Base-by-base conservation (phyloP, 441 rosid species). In the Macaranga tanarius region DNA sequence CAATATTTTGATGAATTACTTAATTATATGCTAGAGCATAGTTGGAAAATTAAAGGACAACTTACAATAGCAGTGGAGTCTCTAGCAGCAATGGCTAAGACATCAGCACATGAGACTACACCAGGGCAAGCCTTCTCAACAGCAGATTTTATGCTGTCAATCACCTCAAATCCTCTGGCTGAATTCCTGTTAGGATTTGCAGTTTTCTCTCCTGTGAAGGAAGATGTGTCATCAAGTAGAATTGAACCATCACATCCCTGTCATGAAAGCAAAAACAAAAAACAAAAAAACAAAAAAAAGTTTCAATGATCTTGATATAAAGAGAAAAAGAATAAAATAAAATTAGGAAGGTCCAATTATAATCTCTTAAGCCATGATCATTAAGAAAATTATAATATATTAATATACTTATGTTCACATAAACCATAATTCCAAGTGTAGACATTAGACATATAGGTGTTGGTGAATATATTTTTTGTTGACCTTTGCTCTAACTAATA, bases 211-310 rank as follows among this genome's bases (percentile, higher is more conserved):
- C 99, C 97, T 1, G 88, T 88, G 85, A 94, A 92, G 60, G 86
- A 75, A 22, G 97, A 83, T 0, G 96, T 89, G 81, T 89, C 99
- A 69, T 95, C 99, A 0, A 95, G 86, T 67, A 95, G 85, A 77
- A 95, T 7, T 22, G 99, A 95, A 40, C 97, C 99, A 48, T 92
- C 99, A 20, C 99, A 95, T 73, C 99, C 97, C 97, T 94, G 63
- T 25, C 66, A 67, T 42, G 4, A 74, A 57, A 31, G 28, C n/a
- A 7, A 38, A 3, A 38, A 38, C 42, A 38, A 38, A 38, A 7
- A 38, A 38, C 42, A 38, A 38, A 2, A 38, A 38, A n/a, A n/a
- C n/a, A 10, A 42, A 42, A 7, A 42, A 42, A 7, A 42, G 47
- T 42, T 42, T 42, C 38, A 42, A 42, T 42, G 11, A 34, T 34